These are phyloP conservation scores for Aspergillus mulundensis DNA, from an alignment of 495 filamentous ascomycete genomes.

Conservation along the genomic window DNA sequence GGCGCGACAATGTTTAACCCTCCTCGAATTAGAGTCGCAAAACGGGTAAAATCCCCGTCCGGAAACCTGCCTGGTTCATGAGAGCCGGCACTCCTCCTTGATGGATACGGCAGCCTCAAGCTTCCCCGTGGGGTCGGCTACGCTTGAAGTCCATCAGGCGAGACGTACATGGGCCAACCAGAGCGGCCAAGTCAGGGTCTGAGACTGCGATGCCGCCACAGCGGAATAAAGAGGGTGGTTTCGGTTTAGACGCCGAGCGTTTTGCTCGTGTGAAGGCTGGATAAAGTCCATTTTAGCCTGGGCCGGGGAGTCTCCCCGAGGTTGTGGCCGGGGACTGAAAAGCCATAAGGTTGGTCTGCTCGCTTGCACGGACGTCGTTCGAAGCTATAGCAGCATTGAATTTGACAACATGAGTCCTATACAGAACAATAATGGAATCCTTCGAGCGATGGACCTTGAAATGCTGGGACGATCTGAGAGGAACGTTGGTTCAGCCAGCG, in stretches of 20 bases:
- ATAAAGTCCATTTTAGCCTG: slow-evolving; percentile 7
- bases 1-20: slow-evolving; percentile 1
- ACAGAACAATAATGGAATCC: slow-evolving; percentile 2
- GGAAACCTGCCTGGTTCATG: neutral
- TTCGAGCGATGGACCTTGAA: neutral
- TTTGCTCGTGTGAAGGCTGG: slow-evolving; percentile 6
- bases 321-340: neutral
- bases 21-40: neutral
- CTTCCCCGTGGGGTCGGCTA: slow-evolving; percentile 12
- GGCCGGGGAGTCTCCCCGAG: slow-evolving; percentile 7
- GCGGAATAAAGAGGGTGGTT: neutral
- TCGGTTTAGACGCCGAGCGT: slow-evolving; percentile 5
- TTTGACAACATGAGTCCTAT: neutral
- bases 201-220: neutral
- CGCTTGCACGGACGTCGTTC: slow-evolving; percentile 1
- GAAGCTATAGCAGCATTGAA: neutral
- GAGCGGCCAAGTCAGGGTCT: slow-evolving; percentile 4
- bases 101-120: slow-evolving; percentile 4
- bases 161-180: neutral
- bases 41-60: slow-evolving; percentile 13
- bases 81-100: slow-evolving; percentile 5
- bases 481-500: neutral
- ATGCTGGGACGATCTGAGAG: neutral
- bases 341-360: neutral
- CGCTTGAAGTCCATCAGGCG: neutral